These are phyloP conservation scores for Penicillium subrubescens DNA, from an alignment of 495 filamentous ascomycete species.

Conservation along the genomic window DNA sequence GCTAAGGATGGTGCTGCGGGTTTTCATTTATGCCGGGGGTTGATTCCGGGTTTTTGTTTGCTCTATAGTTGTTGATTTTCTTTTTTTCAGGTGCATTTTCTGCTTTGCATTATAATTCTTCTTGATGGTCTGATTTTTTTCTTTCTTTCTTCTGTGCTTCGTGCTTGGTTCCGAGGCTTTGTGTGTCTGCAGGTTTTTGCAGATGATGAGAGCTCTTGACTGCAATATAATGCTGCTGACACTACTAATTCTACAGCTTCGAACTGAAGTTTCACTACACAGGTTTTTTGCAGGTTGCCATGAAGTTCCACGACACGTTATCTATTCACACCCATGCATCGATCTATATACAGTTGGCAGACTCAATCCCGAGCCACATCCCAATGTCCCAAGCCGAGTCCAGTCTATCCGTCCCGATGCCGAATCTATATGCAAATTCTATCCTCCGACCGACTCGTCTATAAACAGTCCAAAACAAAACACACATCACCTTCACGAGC, in stretches of 20 bases:
- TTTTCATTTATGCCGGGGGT: constrained; percentile 18
- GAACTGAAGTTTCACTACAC: neutral
- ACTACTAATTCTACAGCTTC: neutral
- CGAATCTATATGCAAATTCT: constrained; percentile 10
- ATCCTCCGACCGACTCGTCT: constrained; percentile 1
- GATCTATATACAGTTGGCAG: constrained; percentile 16
- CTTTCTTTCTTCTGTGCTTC: neutral
- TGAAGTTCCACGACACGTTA: neutral
- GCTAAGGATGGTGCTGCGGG: constrained; percentile 4
- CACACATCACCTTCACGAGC: neutral
- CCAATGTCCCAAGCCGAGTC: constrained; percentile 10
- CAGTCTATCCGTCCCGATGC: constrained; percentile 10
- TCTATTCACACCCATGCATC: constrained; percentile 4
- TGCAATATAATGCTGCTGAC: neutral
- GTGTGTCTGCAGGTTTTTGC: neutral
- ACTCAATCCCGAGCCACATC: neutral
- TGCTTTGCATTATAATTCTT: neutral
- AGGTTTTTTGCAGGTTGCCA: neutral
- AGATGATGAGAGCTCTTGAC: neutral
- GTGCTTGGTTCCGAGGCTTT: neutral
- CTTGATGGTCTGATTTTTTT: neutral
- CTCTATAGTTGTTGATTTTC: neutral
- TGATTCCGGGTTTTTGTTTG: neutral
- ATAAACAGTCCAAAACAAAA: neutral
- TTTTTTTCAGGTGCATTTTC: neutral